A percentile compares a stretch with the other conserved stretches of the same genome.
Evolutionary conservation across 2,329 filamentous ascomycete genomes (phyloP).

Genomic region (Aspergillus sclerotialis): DNA sequence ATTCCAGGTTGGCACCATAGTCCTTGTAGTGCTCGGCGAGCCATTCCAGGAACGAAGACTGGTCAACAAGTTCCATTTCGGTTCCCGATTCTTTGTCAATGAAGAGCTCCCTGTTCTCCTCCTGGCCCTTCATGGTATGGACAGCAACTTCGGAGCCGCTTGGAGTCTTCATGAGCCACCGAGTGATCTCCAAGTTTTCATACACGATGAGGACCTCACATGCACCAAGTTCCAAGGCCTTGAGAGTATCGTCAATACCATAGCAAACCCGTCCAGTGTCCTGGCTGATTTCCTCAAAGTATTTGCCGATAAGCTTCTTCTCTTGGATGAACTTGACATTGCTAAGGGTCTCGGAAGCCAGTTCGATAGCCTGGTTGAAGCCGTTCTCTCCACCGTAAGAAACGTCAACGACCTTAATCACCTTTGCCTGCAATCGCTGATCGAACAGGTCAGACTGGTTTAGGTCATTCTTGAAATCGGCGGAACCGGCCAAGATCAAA

Average conservation of each 20-base stretch:
- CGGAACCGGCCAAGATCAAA: slow-evolving; percentile 89
- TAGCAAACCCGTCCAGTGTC: slow-evolving; percentile 97
- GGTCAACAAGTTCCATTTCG: slow-evolving; percentile 90
- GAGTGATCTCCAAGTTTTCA: slow-evolving; percentile 91
- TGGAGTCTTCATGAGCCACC: slow-evolving; percentile 80
- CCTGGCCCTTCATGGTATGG: slow-evolving; percentile 82
- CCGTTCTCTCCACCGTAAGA: slow-evolving; percentile 99
- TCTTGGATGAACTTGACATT: slow-evolving; percentile 99
- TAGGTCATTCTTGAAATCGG: slow-evolving; percentile 99
- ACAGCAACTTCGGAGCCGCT: slow-evolving; percentile 65
- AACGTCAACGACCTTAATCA: slow-evolving; percentile 99
- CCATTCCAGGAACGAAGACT: slow-evolving; percentile 97
- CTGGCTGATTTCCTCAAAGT: slow-evolving; percentile 98
- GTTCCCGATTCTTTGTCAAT: slow-evolving; percentile 92
- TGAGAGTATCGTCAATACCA: slow-evolving; percentile 94
- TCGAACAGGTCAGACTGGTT: slow-evolving; percentile 98
- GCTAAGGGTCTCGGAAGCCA: slow-evolving; percentile 88
- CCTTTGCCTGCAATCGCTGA: slow-evolving; percentile 80
- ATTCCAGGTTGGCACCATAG: slow-evolving; percentile 91
- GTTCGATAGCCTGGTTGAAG: slow-evolving; percentile 98
- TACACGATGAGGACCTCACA: slow-evolving; percentile 93
- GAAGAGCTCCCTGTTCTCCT: slow-evolving; percentile 74
- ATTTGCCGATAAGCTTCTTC: slow-evolving; percentile 98
- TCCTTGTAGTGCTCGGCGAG: slow-evolving; percentile 98
- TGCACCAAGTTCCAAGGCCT: slow-evolving; percentile 91